phyloP scores from a whole-genome alignment of 2,329 filamentous ascomycete genomes.

The Penicillium sp. region DNA sequence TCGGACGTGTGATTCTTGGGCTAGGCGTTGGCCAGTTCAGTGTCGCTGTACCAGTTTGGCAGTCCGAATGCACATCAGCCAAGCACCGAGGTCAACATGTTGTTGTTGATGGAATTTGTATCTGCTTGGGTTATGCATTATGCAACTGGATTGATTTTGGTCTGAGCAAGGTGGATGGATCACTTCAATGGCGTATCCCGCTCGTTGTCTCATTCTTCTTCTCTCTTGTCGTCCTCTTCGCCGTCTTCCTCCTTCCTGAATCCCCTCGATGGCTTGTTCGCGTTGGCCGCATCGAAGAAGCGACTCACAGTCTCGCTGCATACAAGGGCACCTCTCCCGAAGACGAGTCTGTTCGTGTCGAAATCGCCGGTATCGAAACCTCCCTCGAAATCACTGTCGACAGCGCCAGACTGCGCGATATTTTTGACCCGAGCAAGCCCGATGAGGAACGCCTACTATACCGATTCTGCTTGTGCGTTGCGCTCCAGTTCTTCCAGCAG shows the following conservation, averaged over 20 bases:
- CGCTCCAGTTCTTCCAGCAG: slow-evolving; percentile 24
- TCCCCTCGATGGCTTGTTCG: slow-evolving; percentile 32
- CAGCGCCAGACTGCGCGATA: slow-evolving; percentile 52
- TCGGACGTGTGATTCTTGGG: slow-evolving; percentile 52
- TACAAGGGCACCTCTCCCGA: slow-evolving; percentile 48
- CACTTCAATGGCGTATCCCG: slow-evolving; percentile 26
- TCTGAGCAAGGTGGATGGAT: slow-evolving; percentile 15
- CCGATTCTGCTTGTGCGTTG: slow-evolving; percentile 20
- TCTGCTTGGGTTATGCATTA: slow-evolving; percentile 31
- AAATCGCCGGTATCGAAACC: slow-evolving; percentile 52
- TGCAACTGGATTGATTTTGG: slow-evolving; percentile 37
- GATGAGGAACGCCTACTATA: slow-evolving; percentile 40
- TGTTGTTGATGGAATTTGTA: slow-evolving; percentile 50
- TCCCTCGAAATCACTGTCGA: slow-evolving; percentile 45
- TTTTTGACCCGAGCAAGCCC: slow-evolving; percentile 53
- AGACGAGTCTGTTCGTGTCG: slow-evolving; percentile 42
- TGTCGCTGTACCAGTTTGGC: slow-evolving; percentile 52
- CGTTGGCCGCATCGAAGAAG: slow-evolving; percentile 39
- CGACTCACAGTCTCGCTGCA: slow-evolving; percentile 25
- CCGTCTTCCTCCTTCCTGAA: slow-evolving; percentile 24
- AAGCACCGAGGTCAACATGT: slow-evolving; percentile 51
- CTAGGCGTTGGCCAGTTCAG: slow-evolving; percentile 52
- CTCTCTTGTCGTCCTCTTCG: slow-evolving; percentile 21
- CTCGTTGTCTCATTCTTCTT: slow-evolving; percentile 25
- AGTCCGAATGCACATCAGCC: slow-evolving; percentile 50